Percentiles rank a stretch among this genome's conserved stretches.
Evolutionary conservation across 2,329 filamentous ascomycete genomes (phyloP).

Genomic region (Penicillium sp.): DNA sequence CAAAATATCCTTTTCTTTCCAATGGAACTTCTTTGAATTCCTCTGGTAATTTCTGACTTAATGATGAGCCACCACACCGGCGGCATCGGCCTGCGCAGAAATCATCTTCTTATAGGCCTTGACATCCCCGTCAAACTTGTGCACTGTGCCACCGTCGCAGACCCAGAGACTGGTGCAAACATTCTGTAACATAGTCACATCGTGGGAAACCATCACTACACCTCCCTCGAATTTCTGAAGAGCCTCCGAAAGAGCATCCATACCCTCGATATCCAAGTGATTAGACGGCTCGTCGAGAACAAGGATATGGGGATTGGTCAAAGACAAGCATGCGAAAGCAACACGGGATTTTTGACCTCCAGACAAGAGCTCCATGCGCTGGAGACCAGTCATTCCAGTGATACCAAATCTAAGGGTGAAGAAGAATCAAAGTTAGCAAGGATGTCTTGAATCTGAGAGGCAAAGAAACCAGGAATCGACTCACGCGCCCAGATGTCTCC

Average conservation of each 20-base stretch:
- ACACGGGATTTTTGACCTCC: slow-evolving; percentile 98
- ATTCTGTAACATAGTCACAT: slow-evolving; percentile 96
- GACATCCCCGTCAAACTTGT: slow-evolving; percentile 93
- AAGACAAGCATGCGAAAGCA: slow-evolving; percentile 89
- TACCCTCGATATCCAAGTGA: slow-evolving; percentile 97
- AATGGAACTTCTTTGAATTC: too few species aligned
- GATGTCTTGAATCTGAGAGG: too few species aligned
- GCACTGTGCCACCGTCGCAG: slow-evolving; percentile 86
- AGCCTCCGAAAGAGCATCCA: slow-evolving; percentile 87
- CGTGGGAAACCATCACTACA: slow-evolving; percentile 97
- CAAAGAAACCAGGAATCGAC: slow-evolving; percentile 35
- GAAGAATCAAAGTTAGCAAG: slow-evolving; percentile 2
- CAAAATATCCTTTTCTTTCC: too few species aligned
- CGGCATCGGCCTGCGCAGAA: slow-evolving; percentile 75
- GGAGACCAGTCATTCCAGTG: slow-evolving; percentile 90
- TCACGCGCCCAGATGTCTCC: slow-evolving; percentile 84
- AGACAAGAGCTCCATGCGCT: slow-evolving; percentile 90
- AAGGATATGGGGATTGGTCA: slow-evolving; percentile 92
- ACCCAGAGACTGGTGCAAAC: slow-evolving; percentile 96
- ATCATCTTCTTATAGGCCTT: slow-evolving; percentile 98
- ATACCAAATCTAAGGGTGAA: slow-evolving; percentile 51
- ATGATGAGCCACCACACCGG: slow-evolving; percentile 61
- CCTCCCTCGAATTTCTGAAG: slow-evolving; percentile 84
- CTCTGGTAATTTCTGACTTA: slow-evolving; percentile 20
- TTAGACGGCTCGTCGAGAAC: slow-evolving; percentile 98